Evolutionary conservation across 805 yeast species (phyloP).

Genomic region (Cyberlindnera euphorbiiphila): DNA sequence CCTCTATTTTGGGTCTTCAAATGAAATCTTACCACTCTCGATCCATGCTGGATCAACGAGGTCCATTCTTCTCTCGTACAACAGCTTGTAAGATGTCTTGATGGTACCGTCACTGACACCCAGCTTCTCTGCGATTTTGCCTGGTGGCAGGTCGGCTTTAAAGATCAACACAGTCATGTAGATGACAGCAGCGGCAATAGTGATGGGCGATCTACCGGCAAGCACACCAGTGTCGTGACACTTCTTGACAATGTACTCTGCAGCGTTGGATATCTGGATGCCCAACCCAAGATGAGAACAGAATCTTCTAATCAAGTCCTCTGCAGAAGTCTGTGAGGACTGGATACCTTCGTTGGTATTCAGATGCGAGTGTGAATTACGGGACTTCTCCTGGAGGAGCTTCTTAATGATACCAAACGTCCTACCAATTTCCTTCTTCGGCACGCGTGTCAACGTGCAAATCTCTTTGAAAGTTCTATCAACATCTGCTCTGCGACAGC

Average conservation of each 20-base stretch:
- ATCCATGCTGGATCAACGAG: slow-evolving; percentile 79
- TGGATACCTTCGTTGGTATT: slow-evolving; percentile 39
- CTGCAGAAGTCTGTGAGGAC: slow-evolving; percentile 87
- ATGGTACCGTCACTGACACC: slow-evolving; percentile 98
- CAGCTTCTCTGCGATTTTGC: slow-evolving; percentile 82
- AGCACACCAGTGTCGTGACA: slow-evolving; percentile 89
- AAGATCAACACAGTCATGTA: slow-evolving; percentile 92
- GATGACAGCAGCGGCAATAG: slow-evolving; percentile 96
- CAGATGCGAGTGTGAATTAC: slow-evolving; percentile 23
- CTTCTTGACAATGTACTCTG: slow-evolving; percentile 86
- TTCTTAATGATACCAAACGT: slow-evolving; percentile 83
- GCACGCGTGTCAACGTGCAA: slow-evolving; percentile 91
- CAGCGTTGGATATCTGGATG: slow-evolving; percentile 83
- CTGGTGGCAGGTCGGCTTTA: slow-evolving; percentile 68
- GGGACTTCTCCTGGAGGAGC: slow-evolving; percentile 44
- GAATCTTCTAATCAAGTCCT: slow-evolving; percentile 90
- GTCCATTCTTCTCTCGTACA: slow-evolving; percentile 68
- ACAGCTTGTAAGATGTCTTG: slow-evolving; percentile 80
- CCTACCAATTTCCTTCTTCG: slow-evolving; percentile 90
- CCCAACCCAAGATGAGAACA: slow-evolving; percentile 91
- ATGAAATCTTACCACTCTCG: slow-evolving; percentile 57
- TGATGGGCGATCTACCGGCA: slow-evolving; percentile 95
- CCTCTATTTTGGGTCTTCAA: no score
- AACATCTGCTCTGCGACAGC: slow-evolving; percentile 90
- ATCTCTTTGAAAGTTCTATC: slow-evolving; percentile 95